Conservation (phyloP, 2,329 filamentous ascomycete species). For the Colletotrichum coccodes region DNA sequence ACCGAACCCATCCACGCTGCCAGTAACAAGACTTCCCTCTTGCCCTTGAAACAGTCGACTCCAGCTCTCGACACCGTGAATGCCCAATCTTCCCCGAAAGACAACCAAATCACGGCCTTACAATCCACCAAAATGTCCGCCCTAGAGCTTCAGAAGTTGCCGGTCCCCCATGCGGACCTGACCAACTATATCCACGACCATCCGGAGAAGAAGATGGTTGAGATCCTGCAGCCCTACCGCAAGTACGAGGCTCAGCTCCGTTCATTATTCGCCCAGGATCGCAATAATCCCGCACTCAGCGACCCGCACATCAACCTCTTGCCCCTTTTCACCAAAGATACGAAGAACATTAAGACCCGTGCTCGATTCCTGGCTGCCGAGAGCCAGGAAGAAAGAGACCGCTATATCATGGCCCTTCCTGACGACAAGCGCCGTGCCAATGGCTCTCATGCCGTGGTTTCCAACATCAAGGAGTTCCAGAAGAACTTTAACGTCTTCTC, state of each 20-base stretch:
- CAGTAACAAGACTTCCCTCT: background rate
- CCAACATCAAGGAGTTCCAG: conserved; percentile 75
- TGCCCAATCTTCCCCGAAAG: background rate
- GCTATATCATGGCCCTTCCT: conserved; percentile 76
- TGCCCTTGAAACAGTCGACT: no score
- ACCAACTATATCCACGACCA: conserved; percentile 65
- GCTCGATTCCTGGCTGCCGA: conserved; percentile 70
- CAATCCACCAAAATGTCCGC: conserved; percentile 45
- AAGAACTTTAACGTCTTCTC: conserved; percentile 86
- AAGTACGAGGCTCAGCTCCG: conserved; percentile 74
- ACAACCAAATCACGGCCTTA: background rate
- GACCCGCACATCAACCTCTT: conserved; percentile 71
- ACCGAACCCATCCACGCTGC: background rate
- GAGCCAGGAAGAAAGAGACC: conserved; percentile 67
- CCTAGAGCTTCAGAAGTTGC: conserved; percentile 54
- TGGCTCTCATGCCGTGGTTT: conserved; percentile 75
- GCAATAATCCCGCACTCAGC: conserved; percentile 64
- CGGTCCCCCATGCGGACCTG: conserved; percentile 56
- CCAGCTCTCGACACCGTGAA: background rate
- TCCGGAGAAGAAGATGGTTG: conserved; percentile 60
- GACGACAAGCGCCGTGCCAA: conserved; percentile 68
- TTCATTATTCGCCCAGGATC: conserved; percentile 75
- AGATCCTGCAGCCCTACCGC: conserved; percentile 74
- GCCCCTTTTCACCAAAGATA: conserved; percentile 70
- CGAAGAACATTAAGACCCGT: conserved; percentile 67